phyloP scores from a whole-genome alignment of 2,329 filamentous ascomycete genomes.

The Sporothrix dimorphospora region DNA sequence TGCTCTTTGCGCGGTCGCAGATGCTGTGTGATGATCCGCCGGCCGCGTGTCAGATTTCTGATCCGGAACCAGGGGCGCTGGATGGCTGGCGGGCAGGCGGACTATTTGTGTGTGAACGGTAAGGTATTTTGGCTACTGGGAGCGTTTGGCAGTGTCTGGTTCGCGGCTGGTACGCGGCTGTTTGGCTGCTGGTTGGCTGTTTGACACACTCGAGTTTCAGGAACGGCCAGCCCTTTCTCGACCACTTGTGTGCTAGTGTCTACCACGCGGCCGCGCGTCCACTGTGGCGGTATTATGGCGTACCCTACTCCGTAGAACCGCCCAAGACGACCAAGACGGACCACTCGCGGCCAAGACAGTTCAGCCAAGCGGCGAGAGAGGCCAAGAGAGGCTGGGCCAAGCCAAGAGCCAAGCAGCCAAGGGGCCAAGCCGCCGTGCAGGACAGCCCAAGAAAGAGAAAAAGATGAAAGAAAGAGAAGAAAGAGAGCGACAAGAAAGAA shows the following conservation, averaged over 20 bases:
- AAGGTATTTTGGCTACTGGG: neutral
- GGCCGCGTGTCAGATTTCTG: slow-evolving; percentile 30
- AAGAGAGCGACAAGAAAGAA: neutral
- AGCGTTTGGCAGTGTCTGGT: neutral
- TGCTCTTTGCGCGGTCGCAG: slow-evolving; percentile 21
- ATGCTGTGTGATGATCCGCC: slow-evolving; percentile 28
- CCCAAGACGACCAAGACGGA: neutral
- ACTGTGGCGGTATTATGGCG: neutral
- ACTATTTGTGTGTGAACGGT: neutral
- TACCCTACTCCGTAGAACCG: neutral
- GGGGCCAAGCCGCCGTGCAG: slow-evolving; percentile 18
- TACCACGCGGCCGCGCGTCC: slow-evolving; percentile 17
- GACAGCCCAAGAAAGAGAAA: neutral
- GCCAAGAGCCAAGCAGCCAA: slow-evolving; percentile 16
- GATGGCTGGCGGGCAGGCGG: neutral
- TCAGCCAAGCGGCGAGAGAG: slow-evolving; percentile 3
- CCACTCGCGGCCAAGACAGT: slow-evolving; percentile 20
- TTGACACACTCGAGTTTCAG: slow-evolving; percentile 16
- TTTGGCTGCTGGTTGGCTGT: neutral
- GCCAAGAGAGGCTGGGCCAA: neutral
- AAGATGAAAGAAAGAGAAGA: neutral
- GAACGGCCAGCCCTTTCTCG: slow-evolving; percentile 3
- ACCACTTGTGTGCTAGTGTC: neutral
- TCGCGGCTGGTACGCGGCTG: neutral
- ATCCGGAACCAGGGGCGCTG: slow-evolving; percentile 20